Evolutionary conservation across 2,329 filamentous ascomycete species (phyloP).

Genomic region (Fusarium sp.): DNA sequence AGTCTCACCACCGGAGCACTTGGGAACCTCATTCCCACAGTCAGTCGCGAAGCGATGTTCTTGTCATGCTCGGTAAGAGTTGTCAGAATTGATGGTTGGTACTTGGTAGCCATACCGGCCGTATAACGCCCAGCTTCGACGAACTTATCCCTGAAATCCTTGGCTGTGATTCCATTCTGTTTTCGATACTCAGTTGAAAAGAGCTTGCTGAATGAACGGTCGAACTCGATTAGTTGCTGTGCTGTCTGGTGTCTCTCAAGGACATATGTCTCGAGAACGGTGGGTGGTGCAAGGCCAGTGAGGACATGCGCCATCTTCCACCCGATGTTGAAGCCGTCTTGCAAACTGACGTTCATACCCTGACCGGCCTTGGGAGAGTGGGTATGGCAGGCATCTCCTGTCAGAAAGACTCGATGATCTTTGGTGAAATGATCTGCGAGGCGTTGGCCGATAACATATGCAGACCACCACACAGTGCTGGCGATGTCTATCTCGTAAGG

Average conservation of each 20-base stretch:
- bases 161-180: constrained; percentile 4
- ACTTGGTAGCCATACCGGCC: constrained; percentile 37
- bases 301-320: constrained; percentile 68
- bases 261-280: constrained; percentile 64
- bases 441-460: constrained; percentile 76
- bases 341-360: constrained; percentile 81
- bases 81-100: constrained; percentile 24
- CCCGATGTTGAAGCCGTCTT: constrained; percentile 70
- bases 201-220: constrained; percentile 52
- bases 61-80: accelerated
- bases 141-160: constrained; percentile 41
- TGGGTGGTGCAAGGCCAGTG: constrained; percentile 44
- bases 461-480: constrained; percentile 47
- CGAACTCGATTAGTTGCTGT: constrained; percentile 62
- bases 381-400: constrained; percentile 73
- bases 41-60: constrained; percentile 5
- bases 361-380: constrained; percentile 74
- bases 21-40: constrained; percentile 41
- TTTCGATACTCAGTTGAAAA: constrained; percentile 42
- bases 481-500: constrained; percentile 66
- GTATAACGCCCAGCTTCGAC: constrained; percentile 42
- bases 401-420: constrained; percentile 75
- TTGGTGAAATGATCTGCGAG: constrained; percentile 57
- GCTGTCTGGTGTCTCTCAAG: constrained; percentile 65
- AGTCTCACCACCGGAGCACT: constrained; percentile 34